Evolutionary conservation across 2,329 filamentous ascomycete species (phyloP).

Genomic region (Cercospora zeae-maydis): DNA sequence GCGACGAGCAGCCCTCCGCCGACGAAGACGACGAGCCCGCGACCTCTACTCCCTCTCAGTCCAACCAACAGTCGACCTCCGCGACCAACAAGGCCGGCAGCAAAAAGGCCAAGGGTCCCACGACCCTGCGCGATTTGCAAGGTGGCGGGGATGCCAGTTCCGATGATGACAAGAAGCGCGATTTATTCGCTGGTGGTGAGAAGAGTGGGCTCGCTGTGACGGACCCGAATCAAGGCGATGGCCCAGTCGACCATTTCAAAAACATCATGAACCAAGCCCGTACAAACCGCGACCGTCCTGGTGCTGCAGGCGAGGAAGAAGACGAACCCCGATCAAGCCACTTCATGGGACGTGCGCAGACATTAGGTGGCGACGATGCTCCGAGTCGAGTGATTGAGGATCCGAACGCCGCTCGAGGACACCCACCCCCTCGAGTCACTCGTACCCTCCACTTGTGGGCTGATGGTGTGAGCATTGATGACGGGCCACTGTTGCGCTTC

Average conservation of each 20-base stretch:
- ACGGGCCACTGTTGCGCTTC: constrained; percentile 72
- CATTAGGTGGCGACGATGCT: constrained; percentile 72
- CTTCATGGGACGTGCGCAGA: constrained; percentile 70
- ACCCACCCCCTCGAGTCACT: constrained; percentile 51
- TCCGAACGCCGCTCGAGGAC: constrained; percentile 45
- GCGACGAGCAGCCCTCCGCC: constrained; percentile 39
- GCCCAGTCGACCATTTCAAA: constrained; percentile 45
- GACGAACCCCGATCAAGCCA: constrained; percentile 34
- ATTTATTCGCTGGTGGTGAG: constrained; percentile 79
- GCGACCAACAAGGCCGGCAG: constrained; percentile 22
- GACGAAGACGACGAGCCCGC: constrained; percentile 33
- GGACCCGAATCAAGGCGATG: constrained; percentile 52
- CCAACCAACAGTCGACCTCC: constrained; percentile 16
- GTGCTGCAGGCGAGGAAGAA: constrained; percentile 47
- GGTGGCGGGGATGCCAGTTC: constrained; percentile 58
- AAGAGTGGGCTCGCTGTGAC: constrained; percentile 72
- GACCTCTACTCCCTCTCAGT: constrained; percentile 12
- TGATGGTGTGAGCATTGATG: constrained; percentile 81
- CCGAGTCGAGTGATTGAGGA: constrained; percentile 67
- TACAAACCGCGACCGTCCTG: constrained; percentile 57
- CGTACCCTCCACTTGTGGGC: constrained; percentile 76
- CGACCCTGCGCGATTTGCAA: constrained; percentile 48
- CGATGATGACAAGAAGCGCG: constrained; percentile 58
- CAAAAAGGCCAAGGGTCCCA: constrained; percentile 34
- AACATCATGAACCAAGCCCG: constrained; percentile 50